These are phyloP conservation scores for Picochlorum sp. DNA, from an alignment of 139 green algal species.

Conservation along the genomic window DNA sequence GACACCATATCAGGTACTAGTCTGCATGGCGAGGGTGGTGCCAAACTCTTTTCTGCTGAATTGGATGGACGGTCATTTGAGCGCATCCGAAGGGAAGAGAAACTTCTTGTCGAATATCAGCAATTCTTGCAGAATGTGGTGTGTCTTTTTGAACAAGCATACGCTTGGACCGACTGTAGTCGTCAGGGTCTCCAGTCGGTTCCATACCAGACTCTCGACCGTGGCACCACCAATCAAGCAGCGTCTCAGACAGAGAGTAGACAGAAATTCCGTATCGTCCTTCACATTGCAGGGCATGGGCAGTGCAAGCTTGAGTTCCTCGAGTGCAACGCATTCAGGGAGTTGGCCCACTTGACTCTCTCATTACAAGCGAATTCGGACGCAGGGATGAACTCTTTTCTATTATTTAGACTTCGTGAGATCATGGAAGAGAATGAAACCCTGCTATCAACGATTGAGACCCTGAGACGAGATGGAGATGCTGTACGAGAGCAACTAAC, in stretches of 20 bases:
- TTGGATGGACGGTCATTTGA: conserved; percentile 85
- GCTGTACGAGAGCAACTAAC: not conserved
- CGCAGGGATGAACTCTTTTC: conserved; percentile 58
- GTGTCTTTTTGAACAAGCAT: conserved; percentile 30
- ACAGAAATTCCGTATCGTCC: not conserved
- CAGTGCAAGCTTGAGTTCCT: conserved; percentile 56
- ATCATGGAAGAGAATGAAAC: conserved; percentile 27
- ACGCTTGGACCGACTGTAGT: too few species aligned
- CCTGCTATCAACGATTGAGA: conserved; percentile 6
- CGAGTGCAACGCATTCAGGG: conserved; percentile 94
- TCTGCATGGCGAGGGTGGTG: conserved; percentile 62
- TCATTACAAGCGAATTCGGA: conserved; percentile 73
- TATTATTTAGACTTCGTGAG: conserved; percentile 27
- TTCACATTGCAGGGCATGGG: conserved; percentile 58
- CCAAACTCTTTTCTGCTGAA: conserved; percentile 76
- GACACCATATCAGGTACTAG: conserved; percentile 39
- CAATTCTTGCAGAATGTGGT: conserved; percentile 81
- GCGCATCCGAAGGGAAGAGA: conserved; percentile 74
- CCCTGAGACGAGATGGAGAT: not conserved
- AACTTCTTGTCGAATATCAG: conserved; percentile 86
- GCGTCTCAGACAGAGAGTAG: too few species aligned
- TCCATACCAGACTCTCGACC: too few species aligned
- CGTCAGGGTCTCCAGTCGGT: too few species aligned
- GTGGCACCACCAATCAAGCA: too few species aligned
- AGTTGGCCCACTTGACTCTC: conserved; percentile 81